Evolutionary conservation across 2,329 filamentous ascomycete genomes (phyloP), one percentile per base, ranked within the genome.

Genomic region (Sphaerulina musiva): DNA sequence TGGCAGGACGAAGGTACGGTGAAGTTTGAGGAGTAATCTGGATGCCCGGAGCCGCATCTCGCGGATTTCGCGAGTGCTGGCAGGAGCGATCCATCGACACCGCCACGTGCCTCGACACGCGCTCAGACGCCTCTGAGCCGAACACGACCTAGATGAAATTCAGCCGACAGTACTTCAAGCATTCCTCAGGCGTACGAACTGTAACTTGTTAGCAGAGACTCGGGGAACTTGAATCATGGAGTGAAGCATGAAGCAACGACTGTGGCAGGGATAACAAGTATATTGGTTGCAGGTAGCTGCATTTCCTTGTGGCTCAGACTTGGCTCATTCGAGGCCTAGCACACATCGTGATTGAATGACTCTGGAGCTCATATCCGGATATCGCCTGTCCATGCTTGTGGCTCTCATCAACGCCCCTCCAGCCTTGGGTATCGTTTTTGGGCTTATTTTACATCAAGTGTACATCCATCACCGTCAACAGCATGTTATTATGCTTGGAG

Each of bases 401-500:
- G 32, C 34, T 38, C 34, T 38, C 34, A 2, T 38, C 34, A 4
- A 38, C 10, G 10, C 4, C 36, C 17, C 6, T 51, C 14, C n/a
- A 49, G 36, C 34, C n/a, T 34, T 23, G 9, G 31, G 8, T 32
- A 40, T 51, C 40, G 11, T 39, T 29, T 32, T 46, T 45, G 4
- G 26, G 26, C 8, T 38, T 4, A 2, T 38, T 38, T 38, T 40
- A 48, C 29, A 32, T 12, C 10, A 38, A 40, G 23, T 47, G 45
- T 36, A 48, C 51, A 48, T 47, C 31, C 6, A 14, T 7, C 38
- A 43, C 26, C 14, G 11, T 51, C 53, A 6, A 17, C 12, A 17
- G 20, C 10, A 17, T 9, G 51, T 55, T 48, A 50, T 32, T 36
- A 53, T 42, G 54, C 39, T 14, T 51, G 23, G 34, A 23, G 12